Evolutionary conservation across 106 monocot species (phyloP).

Genomic region (Dioscorea zingiberensis): DNA sequence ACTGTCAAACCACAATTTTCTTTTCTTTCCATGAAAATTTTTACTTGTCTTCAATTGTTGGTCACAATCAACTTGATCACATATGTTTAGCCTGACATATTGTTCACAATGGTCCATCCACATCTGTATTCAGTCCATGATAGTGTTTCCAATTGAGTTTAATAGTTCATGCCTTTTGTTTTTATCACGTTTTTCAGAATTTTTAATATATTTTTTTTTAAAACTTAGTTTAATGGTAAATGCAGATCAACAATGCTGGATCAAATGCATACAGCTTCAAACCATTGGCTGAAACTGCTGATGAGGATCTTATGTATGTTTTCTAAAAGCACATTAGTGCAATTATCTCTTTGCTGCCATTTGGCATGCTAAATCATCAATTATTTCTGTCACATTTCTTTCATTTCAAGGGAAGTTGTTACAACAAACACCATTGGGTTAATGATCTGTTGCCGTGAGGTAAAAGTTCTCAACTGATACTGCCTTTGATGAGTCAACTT

Average conservation of each 20-base stretch:
- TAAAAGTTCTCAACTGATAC: not conserved
- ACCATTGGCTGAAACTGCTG: constrained; percentile 83
- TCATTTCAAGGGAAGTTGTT: constrained; percentile 80
- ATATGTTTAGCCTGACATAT: too few relatives aligned
- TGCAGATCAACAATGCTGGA: constrained; percentile 98
- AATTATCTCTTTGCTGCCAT: too few relatives aligned
- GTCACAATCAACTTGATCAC: too few relatives aligned
- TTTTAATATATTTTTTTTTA: not conserved
- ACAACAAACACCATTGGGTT: constrained; percentile 95
- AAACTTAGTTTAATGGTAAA: constrained; percentile 2
- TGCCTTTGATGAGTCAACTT: not conserved
- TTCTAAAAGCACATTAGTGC: not conserved
- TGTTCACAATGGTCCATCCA: too few relatives aligned
- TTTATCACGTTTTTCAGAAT: too few relatives aligned
- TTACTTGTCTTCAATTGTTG: too few relatives aligned
- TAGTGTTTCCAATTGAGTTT: too few relatives aligned
- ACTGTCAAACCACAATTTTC: too few relatives aligned
- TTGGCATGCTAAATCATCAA: too few relatives aligned
- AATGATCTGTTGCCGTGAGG: constrained; percentile 98
- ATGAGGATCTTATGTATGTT: constrained; percentile 82
- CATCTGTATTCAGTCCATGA: too few relatives aligned
- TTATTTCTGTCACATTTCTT: not conserved
- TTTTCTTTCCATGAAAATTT: too few relatives aligned
- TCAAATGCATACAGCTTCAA: constrained; percentile 98
- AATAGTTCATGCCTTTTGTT: too few relatives aligned